phyloP scores from a whole-genome alignment of 225 moss, liverwort and hornwort species.

The Rhytidiadelphus loreus region DNA sequence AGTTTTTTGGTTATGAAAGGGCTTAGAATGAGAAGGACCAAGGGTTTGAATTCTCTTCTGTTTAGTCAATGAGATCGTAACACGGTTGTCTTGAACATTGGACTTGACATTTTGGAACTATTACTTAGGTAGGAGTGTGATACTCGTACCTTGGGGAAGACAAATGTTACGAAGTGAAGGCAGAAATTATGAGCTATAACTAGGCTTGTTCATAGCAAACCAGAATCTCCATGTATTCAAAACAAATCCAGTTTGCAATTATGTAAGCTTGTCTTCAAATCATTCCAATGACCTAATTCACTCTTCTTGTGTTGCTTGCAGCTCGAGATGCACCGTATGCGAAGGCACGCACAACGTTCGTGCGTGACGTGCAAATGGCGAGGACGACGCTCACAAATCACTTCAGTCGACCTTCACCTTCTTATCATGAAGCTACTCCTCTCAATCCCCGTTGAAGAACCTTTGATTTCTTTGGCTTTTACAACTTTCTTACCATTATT shows the following conservation, averaged over 20 bases:
- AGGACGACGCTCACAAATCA: conserved; percentile 20
- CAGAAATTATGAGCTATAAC: neutral
- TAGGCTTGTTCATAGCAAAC: neutral
- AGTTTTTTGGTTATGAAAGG: neutral
- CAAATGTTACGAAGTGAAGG: neutral
- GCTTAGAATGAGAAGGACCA: neutral
- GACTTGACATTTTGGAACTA: neutral
- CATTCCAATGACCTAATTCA: neutral
- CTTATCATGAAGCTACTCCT: conserved; percentile 15
- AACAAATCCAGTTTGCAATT: neutral
- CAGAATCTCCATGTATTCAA: neutral
- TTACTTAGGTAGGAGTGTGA: neutral
- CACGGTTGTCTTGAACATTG: neutral
- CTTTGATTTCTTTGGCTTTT: neutral
- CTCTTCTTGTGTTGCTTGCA: neutral
- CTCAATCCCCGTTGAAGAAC: conserved; percentile 19
- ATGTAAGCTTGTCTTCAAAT: neutral
- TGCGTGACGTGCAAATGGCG: conserved; percentile 50
- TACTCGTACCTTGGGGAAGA: neutral
- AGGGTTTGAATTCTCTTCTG: neutral
- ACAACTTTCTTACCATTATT: neutral
- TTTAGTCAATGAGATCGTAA: neutral
- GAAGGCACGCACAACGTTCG: conserved; percentile 47
- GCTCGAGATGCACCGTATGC: conserved; percentile 52
- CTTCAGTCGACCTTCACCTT: conserved; percentile 22